Conservation (phyloP, 345 rosid species). For the Gossypium raimondii region DNA sequence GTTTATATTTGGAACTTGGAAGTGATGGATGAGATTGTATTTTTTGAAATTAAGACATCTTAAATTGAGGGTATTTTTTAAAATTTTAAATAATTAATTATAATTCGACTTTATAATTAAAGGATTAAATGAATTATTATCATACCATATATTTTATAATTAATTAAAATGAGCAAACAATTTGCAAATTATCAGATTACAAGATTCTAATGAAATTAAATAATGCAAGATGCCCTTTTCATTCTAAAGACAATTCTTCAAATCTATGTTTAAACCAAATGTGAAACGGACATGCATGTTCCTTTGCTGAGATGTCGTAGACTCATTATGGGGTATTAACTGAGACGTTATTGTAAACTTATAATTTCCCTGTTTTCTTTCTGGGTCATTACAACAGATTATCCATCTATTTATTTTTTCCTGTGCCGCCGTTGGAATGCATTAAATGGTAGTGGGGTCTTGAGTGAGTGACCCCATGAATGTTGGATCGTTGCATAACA, state of each 20-base stretch:
- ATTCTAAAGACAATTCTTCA: neutral
- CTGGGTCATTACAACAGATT: neutral
- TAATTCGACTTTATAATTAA: no score
- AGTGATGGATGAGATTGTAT: neutral
- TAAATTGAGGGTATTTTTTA: no score
- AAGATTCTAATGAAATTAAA: neutral
- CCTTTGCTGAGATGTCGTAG: slow-evolving; percentile 9
- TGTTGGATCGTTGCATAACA: neutral
- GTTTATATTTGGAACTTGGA: neutral
- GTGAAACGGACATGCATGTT: neutral
- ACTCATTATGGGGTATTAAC: slow-evolving; percentile 1
- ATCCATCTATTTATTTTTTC: neutral
- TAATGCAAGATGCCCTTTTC: neutral
- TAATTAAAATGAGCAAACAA: no score
- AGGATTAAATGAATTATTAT: no score
- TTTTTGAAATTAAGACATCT: no score
- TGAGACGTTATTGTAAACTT: neutral
- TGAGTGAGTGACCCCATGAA: slow-evolving; percentile 16
- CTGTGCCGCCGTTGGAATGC: neutral
- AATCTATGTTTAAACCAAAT: neutral
- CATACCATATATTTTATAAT: no score
- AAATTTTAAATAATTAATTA: no score
- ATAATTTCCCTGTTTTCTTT: neutral
- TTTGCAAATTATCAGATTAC: neutral
- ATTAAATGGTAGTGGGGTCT: slow-evolving; percentile 19